phyloP scores from a whole-genome alignment of 2,329 filamentous ascomycete genomes.

The Penicillium sp. region DNA sequence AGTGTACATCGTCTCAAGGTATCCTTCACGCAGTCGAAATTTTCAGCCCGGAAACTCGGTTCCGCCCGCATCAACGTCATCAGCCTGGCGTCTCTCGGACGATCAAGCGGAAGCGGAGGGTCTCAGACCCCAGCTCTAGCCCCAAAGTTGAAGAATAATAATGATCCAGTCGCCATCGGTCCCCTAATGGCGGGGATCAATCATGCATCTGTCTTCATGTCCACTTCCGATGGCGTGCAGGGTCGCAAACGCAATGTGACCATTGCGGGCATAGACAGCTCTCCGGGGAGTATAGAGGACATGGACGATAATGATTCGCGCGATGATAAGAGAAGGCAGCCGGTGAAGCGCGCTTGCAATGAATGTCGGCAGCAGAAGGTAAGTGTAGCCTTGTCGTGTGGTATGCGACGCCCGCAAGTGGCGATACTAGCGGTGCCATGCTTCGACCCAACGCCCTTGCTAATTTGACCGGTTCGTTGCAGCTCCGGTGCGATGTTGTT shows the following conservation, averaged over 20 bases:
- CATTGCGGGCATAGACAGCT: conserved; percentile 45
- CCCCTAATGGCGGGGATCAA: conserved; percentile 37
- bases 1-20: not conserved
- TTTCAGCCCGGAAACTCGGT: conserved; percentile 13
- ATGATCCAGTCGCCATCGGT: conserved; percentile 35
- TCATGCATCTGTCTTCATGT: conserved; percentile 28
- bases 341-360: conserved; percentile 62
- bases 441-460: conserved; percentile 1
- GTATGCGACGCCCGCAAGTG: conserved; percentile 3
- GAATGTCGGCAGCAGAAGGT: conserved; percentile 68
- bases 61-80: conserved; percentile 19
- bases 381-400: conserved; percentile 13
- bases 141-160: conserved; percentile 26
- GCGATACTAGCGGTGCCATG: not conserved
- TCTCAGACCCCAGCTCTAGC: conserved; percentile 29
- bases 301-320: conserved; percentile 42
- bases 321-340: conserved; percentile 44
- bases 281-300: conserved; percentile 45
- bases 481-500: conserved; percentile 64
- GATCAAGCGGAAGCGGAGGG: conserved; percentile 36
- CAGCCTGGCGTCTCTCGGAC: conserved; percentile 37
- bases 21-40: not conserved
- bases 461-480: conserved; percentile 9
- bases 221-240: conserved; percentile 28
- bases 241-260: conserved; percentile 43